Base-by-base conservation (phyloP, 1,284 basidiomycete species). In the Marasmius oreades region DNA sequence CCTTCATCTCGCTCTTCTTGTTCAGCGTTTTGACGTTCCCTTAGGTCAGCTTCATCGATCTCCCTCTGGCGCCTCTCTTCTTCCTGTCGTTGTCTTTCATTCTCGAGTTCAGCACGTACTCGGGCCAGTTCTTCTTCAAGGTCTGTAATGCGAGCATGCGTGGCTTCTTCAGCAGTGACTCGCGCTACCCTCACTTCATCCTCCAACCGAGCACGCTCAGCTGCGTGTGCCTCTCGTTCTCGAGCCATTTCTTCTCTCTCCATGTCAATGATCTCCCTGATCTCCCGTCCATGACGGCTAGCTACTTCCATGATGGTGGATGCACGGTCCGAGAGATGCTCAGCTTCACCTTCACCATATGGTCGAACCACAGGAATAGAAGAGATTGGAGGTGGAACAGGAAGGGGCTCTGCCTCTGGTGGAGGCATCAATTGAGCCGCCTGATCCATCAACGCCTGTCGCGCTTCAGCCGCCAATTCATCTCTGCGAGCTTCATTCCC, bases 111-210 rank as follows among this genome's bases (percentile, higher is more conserved):
- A 23, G 70, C 77, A 31, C 79, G 79, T 3, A 82, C 73, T 2
- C 72, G 71, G 7, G 77, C 74, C n/a, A 90, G 70, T 61, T 90
- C 85, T 1, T 82, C 79, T 63, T 89, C 82, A 33, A 90, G 71
- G 6, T 77, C 77, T 16, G 67, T 69, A 37, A 88, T 84, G 16
- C 83, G 78, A 12, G 72, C 73, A 33, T 82, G 76, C 51, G 79
- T 77, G 55, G 83, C 79, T 56, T 77, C 77, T 36, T 81, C 73
- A 20, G 80, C 64, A 1, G 68, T 71, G 50, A 68, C 69, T 26
- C 78, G 76, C 60, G 80, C 80, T 2, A 70, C 78, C 2, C 77
- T 74, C 3, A 79, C 69, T 58, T 79, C 78, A 5, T 74, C 75
- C 24, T 76, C 70, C 33, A 82, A 63, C 4, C 69, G 70, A 33